These are phyloP conservation scores for Trichosanthes cucumerina DNA, from an alignment of 306 rosid genomes.

Conservation along the genomic window DNA sequence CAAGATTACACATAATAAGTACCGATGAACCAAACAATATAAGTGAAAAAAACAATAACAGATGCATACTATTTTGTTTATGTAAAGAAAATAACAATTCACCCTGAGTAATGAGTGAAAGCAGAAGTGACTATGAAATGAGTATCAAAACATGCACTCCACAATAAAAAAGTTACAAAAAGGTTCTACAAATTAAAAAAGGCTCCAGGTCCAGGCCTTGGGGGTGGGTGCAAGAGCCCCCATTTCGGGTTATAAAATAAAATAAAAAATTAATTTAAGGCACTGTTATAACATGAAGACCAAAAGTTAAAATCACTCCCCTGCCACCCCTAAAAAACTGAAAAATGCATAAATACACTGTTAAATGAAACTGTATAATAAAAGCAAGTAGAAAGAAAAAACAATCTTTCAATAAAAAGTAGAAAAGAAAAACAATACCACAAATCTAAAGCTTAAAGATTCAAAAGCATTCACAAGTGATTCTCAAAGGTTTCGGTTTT, in stretches of 20 bases:
- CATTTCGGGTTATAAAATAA: background rate
- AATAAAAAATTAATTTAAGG: background rate
- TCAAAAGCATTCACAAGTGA: background rate
- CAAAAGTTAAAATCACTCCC: background rate
- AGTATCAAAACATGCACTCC: background rate
- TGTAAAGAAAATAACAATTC: background rate
- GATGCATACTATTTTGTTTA: background rate
- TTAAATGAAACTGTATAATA: background rate
- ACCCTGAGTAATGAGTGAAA: background rate
- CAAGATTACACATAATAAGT: background rate
- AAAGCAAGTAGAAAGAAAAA: background rate
- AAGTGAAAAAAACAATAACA: background rate
- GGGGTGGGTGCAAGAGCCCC: background rate
- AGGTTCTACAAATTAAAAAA: background rate
- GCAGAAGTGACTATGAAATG: background rate
- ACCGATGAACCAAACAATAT: background rate
- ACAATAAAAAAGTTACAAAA: background rate
- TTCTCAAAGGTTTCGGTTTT: background rate
- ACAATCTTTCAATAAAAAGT: background rate
- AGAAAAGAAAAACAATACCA: background rate
- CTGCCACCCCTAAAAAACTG: background rate
- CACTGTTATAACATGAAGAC: background rate
- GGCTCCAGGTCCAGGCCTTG: background rate
- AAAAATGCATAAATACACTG: background rate
- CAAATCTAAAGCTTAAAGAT: background rate